These are phyloP conservation scores for Blastocystis sp. DNA, from an alignment of 352 stramenopile genomes.

Conservation along the genomic window DNA sequence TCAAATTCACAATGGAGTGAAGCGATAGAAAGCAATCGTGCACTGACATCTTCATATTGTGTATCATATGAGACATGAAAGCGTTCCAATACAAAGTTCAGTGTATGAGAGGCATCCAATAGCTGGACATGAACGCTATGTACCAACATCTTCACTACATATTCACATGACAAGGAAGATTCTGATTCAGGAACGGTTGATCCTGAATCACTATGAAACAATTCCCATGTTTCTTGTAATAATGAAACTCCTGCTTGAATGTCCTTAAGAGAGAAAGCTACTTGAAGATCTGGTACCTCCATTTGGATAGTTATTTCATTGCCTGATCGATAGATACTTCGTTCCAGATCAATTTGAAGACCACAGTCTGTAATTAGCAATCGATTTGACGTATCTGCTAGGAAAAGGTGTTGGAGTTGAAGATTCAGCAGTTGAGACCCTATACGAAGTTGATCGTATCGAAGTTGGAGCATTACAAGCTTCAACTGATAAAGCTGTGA, in stretches of 20 bases:
- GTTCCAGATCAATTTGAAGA: not conserved
- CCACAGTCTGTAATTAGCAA: slow-evolving; percentile 23
- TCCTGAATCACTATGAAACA: not conserved
- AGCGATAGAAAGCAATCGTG: not conserved
- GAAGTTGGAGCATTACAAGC: not conserved
- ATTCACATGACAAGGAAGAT: not conserved
- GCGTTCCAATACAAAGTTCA: not conserved
- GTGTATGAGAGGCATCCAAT: not conserved
- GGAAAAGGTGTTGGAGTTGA: not conserved
- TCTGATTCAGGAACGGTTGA: not conserved
- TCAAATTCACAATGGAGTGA: slow-evolving; percentile 2
- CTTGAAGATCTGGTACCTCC: not conserved
- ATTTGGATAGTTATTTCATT: not conserved
- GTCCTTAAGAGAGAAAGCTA: not conserved
- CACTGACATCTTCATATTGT: not conserved
- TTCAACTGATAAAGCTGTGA: not conserved
- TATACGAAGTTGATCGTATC: not conserved
- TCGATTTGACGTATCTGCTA: slow-evolving; percentile 1
- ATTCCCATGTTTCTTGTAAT: not conserved
- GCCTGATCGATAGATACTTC: not conserved
- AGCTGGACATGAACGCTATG: not conserved
- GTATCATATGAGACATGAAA: not conserved
- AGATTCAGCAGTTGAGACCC: not conserved
- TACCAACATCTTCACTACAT: not conserved
- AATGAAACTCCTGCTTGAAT: not conserved